A percentile compares a stretch with the other conserved stretches of the same genome.
phyloP scores from a whole-genome alignment of 1,284 basidiomycete species.

The Testicularia cyperi region DNA sequence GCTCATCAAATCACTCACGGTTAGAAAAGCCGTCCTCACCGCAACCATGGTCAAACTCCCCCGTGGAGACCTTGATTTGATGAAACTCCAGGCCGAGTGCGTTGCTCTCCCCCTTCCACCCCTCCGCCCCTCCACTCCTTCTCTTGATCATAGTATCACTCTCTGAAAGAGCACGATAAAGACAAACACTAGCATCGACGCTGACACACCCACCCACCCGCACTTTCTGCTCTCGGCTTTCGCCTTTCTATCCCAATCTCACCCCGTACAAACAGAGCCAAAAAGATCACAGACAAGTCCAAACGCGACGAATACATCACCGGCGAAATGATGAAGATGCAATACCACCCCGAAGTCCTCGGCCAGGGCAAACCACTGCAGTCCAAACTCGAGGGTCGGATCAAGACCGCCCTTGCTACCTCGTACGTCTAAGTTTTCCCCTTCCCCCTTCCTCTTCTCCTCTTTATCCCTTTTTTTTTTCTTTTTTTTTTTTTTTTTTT shows the following conservation, averaged over 20 bases:
- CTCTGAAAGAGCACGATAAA: no score
- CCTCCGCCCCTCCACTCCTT: no score
- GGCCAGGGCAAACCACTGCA: constrained; percentile 2
- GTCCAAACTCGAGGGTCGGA: constrained; percentile 12
- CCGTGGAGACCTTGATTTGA: constrained; percentile 29
- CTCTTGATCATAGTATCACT: no score
- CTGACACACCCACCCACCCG: no score
- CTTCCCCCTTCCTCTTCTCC: background rate
- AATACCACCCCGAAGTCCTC: constrained; percentile 47
- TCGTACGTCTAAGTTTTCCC: background rate
- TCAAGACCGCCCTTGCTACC: constrained; percentile 15
- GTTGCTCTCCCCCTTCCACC: no score
- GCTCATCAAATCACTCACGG: constrained; percentile 10
- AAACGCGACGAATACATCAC: constrained; percentile 33
- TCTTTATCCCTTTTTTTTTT: no score
- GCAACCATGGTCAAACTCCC: constrained; percentile 56
- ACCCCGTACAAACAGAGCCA: constrained; percentile 8
- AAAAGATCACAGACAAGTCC: constrained; percentile 8
- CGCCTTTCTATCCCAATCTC: no score
- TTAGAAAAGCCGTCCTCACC: constrained; percentile 40
- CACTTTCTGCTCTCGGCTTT: no score
- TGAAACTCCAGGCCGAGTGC: constrained; percentile 14
- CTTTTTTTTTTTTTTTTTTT: no score
- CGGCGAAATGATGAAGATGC: constrained; percentile 36
- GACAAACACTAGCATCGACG: no score